Conservation (phyloP, 2,329 filamentous ascomycete species). For the Seiridium unicorne region DNA sequence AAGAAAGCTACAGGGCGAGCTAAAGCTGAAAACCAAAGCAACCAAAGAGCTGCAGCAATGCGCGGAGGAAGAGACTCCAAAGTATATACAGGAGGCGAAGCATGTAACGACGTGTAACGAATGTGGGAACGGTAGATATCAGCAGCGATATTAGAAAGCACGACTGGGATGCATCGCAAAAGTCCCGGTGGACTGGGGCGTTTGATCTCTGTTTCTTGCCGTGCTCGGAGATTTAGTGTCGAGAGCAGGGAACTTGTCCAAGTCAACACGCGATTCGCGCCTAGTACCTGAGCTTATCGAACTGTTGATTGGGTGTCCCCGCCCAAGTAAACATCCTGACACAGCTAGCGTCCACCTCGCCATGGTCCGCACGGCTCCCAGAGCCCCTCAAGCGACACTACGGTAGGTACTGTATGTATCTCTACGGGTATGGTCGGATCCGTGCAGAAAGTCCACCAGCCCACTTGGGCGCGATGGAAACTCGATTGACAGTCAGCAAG, state of each 20-base stretch:
- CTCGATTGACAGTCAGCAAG: too few relatives aligned
- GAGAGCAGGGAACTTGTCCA: neutral
- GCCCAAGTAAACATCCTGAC: neutral
- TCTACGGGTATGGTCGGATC: too few relatives aligned
- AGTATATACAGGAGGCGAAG: neutral
- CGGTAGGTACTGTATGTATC: too few relatives aligned
- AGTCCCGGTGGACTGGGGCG: neutral
- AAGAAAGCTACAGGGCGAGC: neutral
- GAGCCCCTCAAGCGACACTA: too few relatives aligned
- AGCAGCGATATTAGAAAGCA: neutral
- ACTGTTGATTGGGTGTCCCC: neutral
- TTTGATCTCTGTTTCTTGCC: neutral
- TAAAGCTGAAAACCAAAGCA: too few relatives aligned
- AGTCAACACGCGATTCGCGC: neutral
- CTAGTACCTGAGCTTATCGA: too few relatives aligned
- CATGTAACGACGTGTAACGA: neutral
- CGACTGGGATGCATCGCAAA: slow-evolving; percentile 1
- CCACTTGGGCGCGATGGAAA: too few relatives aligned
- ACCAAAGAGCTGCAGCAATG: too few relatives aligned
- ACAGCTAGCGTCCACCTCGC: neutral
- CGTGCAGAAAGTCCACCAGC: too few relatives aligned
- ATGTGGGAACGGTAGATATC: neutral
- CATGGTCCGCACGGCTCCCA: too few relatives aligned
- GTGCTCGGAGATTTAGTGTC: neutral
- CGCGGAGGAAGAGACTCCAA: too few relatives aligned